Evolutionary conservation across 495 filamentous ascomycete genomes (phyloP).

Genomic region (Podospora sp.): DNA sequence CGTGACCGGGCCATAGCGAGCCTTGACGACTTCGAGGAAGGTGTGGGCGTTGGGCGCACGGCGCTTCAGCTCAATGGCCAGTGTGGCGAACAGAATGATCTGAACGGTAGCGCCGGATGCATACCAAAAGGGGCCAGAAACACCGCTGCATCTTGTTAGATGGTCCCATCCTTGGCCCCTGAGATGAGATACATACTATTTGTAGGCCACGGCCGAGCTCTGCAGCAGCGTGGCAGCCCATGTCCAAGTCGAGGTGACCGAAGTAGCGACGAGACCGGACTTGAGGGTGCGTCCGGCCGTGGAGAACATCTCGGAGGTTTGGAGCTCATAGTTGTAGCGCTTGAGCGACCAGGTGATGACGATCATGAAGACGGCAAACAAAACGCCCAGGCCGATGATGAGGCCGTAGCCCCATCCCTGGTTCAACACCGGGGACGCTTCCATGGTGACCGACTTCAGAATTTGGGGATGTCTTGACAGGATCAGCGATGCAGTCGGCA

Average conservation of each 20-base stretch:
- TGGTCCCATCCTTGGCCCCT: not conserved
- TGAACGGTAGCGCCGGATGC: slow-evolving; percentile 49
- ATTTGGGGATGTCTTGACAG: too few species aligned
- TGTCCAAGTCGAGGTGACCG: slow-evolving; percentile 11
- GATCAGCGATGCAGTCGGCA: not conserved
- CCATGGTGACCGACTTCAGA: not conserved
- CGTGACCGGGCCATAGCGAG: slow-evolving; percentile 38
- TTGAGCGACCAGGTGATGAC: slow-evolving; percentile 16
- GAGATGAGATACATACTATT: slow-evolving; percentile 3
- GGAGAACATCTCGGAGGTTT: slow-evolving; percentile 16
- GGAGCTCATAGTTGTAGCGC: slow-evolving; percentile 19
- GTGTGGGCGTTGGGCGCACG: slow-evolving; percentile 52
- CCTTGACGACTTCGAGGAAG: slow-evolving; percentile 45
- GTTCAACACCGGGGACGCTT: not conserved
- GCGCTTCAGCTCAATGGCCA: slow-evolving; percentile 52
- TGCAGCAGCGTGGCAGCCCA: slow-evolving; percentile 18
- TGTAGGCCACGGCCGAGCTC: slow-evolving; percentile 8
- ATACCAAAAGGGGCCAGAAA: slow-evolving; percentile 43
- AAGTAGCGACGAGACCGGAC: slow-evolving; percentile 15
- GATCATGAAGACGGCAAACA: slow-evolving; percentile 14
- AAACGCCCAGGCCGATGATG: slow-evolving; percentile 17
- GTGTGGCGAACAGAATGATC: slow-evolving; percentile 51
- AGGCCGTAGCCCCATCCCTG: slow-evolving; percentile 19
- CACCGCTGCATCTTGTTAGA: slow-evolving; percentile 10
- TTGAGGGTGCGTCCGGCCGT: slow-evolving; percentile 13